Base-by-base conservation (phyloP, 768 basidiomycete species). In the Termitomyces sp. region DNA sequence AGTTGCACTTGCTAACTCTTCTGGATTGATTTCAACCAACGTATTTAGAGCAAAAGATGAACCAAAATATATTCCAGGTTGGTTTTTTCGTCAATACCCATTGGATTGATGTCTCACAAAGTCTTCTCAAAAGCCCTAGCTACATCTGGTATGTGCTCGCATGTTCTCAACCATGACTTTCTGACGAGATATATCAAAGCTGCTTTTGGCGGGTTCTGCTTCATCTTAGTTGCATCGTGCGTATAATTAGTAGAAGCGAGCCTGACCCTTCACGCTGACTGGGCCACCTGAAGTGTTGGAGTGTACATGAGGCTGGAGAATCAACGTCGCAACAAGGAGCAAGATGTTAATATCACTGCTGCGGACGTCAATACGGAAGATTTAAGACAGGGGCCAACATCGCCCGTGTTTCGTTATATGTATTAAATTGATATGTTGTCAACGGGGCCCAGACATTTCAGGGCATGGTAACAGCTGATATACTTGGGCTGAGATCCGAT, bases 231-330 rank as follows among this genome's bases (percentile, higher is more conserved):
- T 7, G 71, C 75, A 32, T 57, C 65, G 71, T 77, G 63, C 59
- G 70, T 62, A 27, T n/a, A n/a, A n/a, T 29, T 14, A 19, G 21
- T 2, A 49, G 29, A 38, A 23, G 35, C 25, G 25, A 27, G n/a
- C 9, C 17, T 41, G 23, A 46, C n/a, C 34, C 41, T 32, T 31
- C 23, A 45, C 21, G 49, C 57, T 58, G 48, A 62, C 19, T 35
- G 42, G 25, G 11, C 4, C 23, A 9, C 59, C 46, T 35, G 53
- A 53, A 74, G 75, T 34, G 70, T 72, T 49, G 79, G 81, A 8
- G 64, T 72, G 27, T 83, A 77, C 65, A 83, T 83, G 80, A 71
- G 78, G 44, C 59, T 67, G 23, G 80, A 82, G 47, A 83, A 82
- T 59, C 68, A 68, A 38, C 71, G 68, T 56, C 70, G 80, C 43